Percentiles rank a stretch among this genome's conserved stretches.
Conservation (phyloP, 139 green algal species). For the Closterium sp. region DNA sequence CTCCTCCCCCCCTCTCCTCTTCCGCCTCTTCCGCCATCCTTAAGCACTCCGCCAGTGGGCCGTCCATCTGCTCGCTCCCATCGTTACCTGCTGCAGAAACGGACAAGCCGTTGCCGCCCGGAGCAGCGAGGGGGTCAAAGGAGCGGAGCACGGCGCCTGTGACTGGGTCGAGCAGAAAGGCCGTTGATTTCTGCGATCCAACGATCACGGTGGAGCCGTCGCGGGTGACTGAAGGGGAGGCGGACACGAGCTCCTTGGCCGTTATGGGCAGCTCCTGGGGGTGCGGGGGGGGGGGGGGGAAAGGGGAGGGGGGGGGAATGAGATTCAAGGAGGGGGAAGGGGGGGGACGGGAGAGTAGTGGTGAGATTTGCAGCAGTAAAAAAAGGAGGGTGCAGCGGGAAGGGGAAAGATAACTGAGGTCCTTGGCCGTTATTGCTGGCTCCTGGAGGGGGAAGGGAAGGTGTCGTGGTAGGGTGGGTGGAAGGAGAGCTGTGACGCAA, state of each 20-base stretch:
- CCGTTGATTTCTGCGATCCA: conserved; percentile 64
- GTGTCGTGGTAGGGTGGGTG: background rate
- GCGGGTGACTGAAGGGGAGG: conserved; percentile 70
- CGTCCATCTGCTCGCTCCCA: background rate
- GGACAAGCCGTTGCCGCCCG: background rate
- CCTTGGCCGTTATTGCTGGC: background rate
- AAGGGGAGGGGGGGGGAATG: background rate
- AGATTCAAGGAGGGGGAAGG: background rate
- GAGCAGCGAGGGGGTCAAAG: background rate
- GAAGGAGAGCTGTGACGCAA: background rate
- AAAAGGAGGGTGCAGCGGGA: background rate
- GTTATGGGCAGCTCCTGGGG: conserved; percentile 76
- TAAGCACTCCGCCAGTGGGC: background rate
- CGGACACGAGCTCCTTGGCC: conserved; percentile 80
- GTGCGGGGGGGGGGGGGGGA: background rate
- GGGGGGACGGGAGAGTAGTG: too few relatives aligned
- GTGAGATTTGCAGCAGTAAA: background rate
- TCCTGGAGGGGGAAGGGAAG: background rate
- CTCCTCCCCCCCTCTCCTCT: background rate
- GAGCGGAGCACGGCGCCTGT: conserved; percentile 59
- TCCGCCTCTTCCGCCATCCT: background rate
- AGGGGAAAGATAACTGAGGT: background rate
- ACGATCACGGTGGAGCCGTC: conserved; percentile 80
- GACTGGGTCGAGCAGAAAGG: conserved; percentile 75
- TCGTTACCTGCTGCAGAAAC: background rate